Base-by-base conservation (phyloP, 1,284 basidiomycete species). In the Fomitiporia mediterranea region DNA sequence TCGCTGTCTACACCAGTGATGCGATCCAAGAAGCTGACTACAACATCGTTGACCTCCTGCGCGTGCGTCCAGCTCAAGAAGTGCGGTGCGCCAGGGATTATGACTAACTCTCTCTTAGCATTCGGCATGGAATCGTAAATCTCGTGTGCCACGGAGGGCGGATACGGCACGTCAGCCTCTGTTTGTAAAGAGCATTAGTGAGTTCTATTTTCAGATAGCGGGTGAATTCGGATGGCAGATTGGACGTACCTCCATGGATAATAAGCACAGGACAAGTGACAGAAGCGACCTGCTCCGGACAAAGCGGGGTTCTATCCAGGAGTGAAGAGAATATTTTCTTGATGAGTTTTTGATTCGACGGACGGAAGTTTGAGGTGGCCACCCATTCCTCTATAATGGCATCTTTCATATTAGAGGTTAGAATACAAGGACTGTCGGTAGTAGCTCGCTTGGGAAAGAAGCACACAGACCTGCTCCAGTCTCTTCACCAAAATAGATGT, bases 61-160 rank as follows among this genome's bases (percentile, higher is more conserved):
- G 59, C 56, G 47, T 62, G 59, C 11, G 61, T 62, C 61, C 59
- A 62, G 48, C 59, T 58, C 25, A 60, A 38, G 40, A 60, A 60
- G 32, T 62, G 61, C 15, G 61, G 61, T 5, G 56, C 61, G 38
- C 53, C 54, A 9, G 56, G 53, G 28, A 62, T 51, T 17, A 57
- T 51, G 30, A 57, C 57, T n/a, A 62, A 27, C 40, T 62, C 61
- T 32, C 55, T 55, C n/a, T 49, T 44, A 25, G 59, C 61, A 37
- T 58, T 58, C 7, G 59, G 56, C 34, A 62, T 47, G 17, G 53
- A 44, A n/a, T 55, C 56, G 39, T 60, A 62, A 21, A 56, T 39
- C 5, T 57, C 56, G 3, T 58, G 54, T 4, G 59, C 61, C 17
- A 54, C 51, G 13, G 42, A 34, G 8, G 37, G 19, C 8, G 54